Evolutionary conservation across 257 asterid species (phyloP), one percentile per base, ranked within the genome.

Genomic region (Salvia miltiorrhiza): DNA sequence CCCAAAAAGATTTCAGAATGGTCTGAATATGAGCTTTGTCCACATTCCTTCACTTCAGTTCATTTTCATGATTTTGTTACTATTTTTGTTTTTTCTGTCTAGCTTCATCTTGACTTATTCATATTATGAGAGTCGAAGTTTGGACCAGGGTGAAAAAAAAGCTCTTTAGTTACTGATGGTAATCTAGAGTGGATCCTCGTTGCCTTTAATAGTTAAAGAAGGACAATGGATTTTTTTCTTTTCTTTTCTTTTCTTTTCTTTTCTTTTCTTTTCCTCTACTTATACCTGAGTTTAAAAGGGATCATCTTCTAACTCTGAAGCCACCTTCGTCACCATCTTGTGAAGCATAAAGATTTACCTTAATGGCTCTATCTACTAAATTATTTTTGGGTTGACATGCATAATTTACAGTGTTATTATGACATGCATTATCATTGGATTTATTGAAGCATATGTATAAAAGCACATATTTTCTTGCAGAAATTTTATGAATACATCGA

Each of bases 401-500:
- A 53, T 39, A 4, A 33, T 55, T 58, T 52, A 11, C 13, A 23
- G 7, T 40, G 50, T 63, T 43, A 43, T 47, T n/a, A 57, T 14
- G 44, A 53, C 53, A 41, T 63, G 49, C 71, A 64, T 64, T 52
- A 21, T 43, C 50, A 28, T 35, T 50, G 20, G 17, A 56, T 61
- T 65, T 17, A n/a, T 39, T 49, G 62, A 52, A 60, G 19, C 50
- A 19, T 63, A 17, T 44, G 5, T 67, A 33, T 77, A 69, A 71
- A 69, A 80, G 63, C 47, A 63, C 16, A 41, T 71, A 52, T 67
- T 10, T 73, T 19, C 64, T 7, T 81, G 84, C 95, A 91, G 99
- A 75, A 64, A 55, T 94, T 89, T 72, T 89, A 94, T 47, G 86
- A 84, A 60, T 65, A 83, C 73, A 89, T 94, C 37, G 80, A 85